These are phyloP conservation scores for Triticum monococcum DNA, from an alignment of 176 grass and related monocot species.

Conservation along the genomic window DNA sequence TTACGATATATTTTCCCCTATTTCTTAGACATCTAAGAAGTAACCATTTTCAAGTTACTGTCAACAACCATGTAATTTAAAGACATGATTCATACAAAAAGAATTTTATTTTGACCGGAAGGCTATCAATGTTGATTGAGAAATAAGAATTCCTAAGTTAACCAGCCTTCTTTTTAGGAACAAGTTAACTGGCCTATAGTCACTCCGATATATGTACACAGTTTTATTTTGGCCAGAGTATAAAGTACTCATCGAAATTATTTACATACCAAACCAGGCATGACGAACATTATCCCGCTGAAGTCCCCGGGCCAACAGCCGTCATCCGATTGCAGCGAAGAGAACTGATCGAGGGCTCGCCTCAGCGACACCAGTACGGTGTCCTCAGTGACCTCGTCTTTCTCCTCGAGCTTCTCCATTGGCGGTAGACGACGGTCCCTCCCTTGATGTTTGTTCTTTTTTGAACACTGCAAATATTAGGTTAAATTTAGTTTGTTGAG, in stretches of 20 bases:
- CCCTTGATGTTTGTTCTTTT: background rate
- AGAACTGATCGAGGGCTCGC: conserved; percentile 32
- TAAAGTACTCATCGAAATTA: no score
- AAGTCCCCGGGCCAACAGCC: conserved; percentile 62
- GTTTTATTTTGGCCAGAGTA: no score
- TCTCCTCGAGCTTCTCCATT: conserved; percentile 18
- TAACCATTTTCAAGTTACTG: no score
- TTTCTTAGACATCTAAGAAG: no score
- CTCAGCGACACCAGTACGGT: conserved; percentile 21
- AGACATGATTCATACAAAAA: no score
- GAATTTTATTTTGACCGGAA: no score
- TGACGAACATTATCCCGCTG: conserved; percentile 60
- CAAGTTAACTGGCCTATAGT: no score
- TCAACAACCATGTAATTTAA: no score
- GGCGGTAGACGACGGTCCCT: background rate
- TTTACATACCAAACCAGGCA: conserved; percentile 48
- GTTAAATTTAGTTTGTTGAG: background rate
- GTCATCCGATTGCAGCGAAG: conserved; percentile 45
- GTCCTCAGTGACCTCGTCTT: conserved; percentile 32
- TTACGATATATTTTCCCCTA: background rate
- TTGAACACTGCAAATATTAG: conserved; percentile 20
- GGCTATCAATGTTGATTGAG: no score
- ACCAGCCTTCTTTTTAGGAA: no score
- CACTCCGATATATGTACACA: no score
- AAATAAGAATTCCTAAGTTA: no score